These are phyloP conservation scores for Biscogniauxia mediterranea DNA, from an alignment of 2,329 filamentous ascomycete species.

Conservation along the genomic window DNA sequence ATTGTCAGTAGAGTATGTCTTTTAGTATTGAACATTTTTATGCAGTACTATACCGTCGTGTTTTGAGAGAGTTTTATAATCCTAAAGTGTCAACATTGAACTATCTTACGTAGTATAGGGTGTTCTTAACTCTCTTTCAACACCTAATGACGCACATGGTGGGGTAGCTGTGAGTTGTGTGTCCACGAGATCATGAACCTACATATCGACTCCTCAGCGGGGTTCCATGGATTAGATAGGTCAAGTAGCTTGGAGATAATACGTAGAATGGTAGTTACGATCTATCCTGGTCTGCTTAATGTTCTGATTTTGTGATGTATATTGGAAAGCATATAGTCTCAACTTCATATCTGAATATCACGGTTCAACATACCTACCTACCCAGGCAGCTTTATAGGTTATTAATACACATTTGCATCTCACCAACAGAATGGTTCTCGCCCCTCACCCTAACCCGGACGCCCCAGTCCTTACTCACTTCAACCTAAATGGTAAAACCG, in stretches of 20 bases:
- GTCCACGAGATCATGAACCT: neutral
- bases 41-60: too few species aligned
- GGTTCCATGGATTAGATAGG: neutral
- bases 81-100: neutral
- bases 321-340: neutral
- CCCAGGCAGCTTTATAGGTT: too few species aligned
- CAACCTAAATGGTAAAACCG: conserved; percentile 29
- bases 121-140: neutral
- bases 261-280: neutral
- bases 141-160: neutral
- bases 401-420: too few species aligned
- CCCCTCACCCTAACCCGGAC: conserved; percentile 25
- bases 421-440: neutral
- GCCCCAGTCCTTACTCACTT: conserved; percentile 34
- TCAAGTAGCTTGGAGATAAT: neutral
- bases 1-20: too few species aligned
- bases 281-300: neutral
- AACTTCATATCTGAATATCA: neutral
- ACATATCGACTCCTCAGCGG: neutral
- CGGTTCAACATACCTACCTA: neutral
- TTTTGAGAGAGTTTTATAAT: neutral
- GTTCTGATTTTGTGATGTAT: neutral
- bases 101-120: neutral
- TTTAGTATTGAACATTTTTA: too few species aligned
- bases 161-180: neutral